phyloP scores from a whole-genome alignment of 108 stramenopile species.

The Aurantiochytrium sp. region DNA sequence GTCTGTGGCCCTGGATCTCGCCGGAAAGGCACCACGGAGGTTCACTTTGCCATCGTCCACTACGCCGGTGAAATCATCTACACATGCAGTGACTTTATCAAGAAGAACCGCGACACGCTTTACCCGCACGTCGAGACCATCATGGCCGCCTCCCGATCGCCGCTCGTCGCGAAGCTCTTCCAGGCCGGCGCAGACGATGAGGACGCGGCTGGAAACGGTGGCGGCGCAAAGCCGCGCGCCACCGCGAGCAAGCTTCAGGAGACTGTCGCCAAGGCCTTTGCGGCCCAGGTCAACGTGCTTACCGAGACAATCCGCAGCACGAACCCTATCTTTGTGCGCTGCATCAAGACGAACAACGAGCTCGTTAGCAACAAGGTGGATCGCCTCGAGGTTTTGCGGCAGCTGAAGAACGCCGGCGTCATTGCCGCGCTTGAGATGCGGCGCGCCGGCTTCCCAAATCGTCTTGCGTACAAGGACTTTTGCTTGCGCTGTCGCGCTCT shows the following conservation, averaged over 20 bases:
- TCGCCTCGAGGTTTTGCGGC: background rate
- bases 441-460: slow-evolving; percentile 32
- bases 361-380: slow-evolving; percentile 36
- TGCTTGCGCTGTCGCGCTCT: background rate
- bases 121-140: background rate
- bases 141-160: background rate
- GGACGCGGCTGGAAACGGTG: background rate
- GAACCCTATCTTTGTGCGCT: slow-evolving; percentile 90
- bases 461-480: slow-evolving; percentile 26
- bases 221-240: background rate
- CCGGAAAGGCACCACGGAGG: background rate
- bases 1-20: background rate
- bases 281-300: slow-evolving; percentile 71
- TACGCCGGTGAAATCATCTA: slow-evolving; percentile 53
- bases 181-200: background rate
- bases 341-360: slow-evolving; percentile 85
- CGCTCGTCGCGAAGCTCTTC: background rate
- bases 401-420: slow-evolving; percentile 32
- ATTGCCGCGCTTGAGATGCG: slow-evolving; percentile 33
- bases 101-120: slow-evolving; percentile 55
- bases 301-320: slow-evolving; percentile 79
- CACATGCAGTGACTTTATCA: slow-evolving; percentile 44
- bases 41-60: slow-evolving; percentile 41
- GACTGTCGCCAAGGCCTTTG: slow-evolving; percentile 70
- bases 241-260: background rate